Conservation (phyloP, 2,329 filamentous ascomycete species). For the Sphaerostilbella broomeana region DNA sequence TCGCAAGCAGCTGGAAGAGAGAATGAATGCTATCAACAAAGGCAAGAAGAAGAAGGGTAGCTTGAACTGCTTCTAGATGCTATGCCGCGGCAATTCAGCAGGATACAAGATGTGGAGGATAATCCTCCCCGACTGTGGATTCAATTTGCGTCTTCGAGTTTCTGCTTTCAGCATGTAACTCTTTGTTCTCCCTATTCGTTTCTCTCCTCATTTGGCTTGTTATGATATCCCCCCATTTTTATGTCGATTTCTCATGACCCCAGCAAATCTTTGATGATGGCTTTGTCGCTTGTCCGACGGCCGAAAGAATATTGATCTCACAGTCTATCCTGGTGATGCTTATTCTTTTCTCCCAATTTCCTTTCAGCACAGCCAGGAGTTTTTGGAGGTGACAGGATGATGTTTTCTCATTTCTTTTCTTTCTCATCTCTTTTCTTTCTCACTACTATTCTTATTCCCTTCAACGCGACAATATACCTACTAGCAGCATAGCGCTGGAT, state of each 20-base stretch:
- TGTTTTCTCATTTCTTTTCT: constrained; percentile 17
- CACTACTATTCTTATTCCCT: constrained; percentile 1
- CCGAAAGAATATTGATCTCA: constrained; percentile 1
- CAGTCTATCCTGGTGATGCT: constrained; percentile 4
- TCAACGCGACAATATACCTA: constrained; percentile 5
- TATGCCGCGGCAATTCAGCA: no score
- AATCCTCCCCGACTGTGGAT: no score
- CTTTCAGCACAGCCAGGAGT: constrained; percentile 27
- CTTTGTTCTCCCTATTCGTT: neutral
- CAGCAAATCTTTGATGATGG: constrained; percentile 1
- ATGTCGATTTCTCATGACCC: constrained; percentile 13
- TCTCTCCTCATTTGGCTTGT: neutral
- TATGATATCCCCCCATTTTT: constrained; percentile 1
- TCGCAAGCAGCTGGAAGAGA: constrained; percentile 80
- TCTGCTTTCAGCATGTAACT: no score
- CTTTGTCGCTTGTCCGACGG: neutral
- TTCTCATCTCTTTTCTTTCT: constrained; percentile 9
- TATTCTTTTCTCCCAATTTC: constrained; percentile 10
- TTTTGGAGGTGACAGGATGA: constrained; percentile 9
- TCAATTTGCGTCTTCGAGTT: constrained; percentile 10
- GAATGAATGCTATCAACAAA: constrained; percentile 83
- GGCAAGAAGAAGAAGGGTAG: constrained; percentile 94
- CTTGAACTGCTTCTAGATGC: constrained; percentile 88
- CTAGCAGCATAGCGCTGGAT: constrained; percentile 1
- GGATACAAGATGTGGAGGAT: constrained; percentile 7